Base-by-base conservation (phyloP, 2,329 filamentous ascomycete species). In the Penicillium sp. region DNA sequence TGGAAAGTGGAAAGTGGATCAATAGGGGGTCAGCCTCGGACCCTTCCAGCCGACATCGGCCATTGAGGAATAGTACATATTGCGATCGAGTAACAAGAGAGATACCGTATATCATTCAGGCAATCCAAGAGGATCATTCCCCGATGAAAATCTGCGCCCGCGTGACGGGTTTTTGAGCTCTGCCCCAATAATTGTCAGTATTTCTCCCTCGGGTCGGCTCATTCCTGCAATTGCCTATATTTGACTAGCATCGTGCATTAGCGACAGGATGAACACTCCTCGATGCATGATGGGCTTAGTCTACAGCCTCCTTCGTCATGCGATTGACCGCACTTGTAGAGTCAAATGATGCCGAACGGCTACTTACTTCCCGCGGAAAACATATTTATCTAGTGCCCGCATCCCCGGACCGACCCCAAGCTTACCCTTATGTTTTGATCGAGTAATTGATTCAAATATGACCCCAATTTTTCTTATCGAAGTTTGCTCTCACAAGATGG, bases 381-480 rank as follows among this genome's bases (percentile, higher is more conserved):
- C 37, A 5, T 10, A 11, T 13, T 42, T 14, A n/a, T 13, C 4
- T 19, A 19, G 16, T n/a, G 35, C n/a, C 29, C 35, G 9, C n/a
- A 39, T 39, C 35, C 35, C 8, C n/a, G 35, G 35, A 37, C 13
- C 8, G 19, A 29, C n/a, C n/a, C 42, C 37, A 44, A 52, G 3
- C 27, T n/a, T 42, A 11, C 29, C 8, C 39, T 48, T 44, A 49
- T 58, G 49, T 58, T 58, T 55, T 45, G 39, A 55, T 58, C 52
- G 56, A 58, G 56, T 58, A 58, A 58, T 52, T 25, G n/a, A 47
- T 33, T 39, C 23, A 8, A 21, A 26, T 13, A 6, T 42, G 31
- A 31, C 39, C 27, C 33, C 26, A 31, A 42, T 13, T 7, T 27
- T 4, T 13, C 25, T 47, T 52, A 45, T 49, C 39, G 13, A 5